Conservation (phyloP, 2,329 filamentous ascomycete species). For the Colletotrichum tabaci region DNA sequence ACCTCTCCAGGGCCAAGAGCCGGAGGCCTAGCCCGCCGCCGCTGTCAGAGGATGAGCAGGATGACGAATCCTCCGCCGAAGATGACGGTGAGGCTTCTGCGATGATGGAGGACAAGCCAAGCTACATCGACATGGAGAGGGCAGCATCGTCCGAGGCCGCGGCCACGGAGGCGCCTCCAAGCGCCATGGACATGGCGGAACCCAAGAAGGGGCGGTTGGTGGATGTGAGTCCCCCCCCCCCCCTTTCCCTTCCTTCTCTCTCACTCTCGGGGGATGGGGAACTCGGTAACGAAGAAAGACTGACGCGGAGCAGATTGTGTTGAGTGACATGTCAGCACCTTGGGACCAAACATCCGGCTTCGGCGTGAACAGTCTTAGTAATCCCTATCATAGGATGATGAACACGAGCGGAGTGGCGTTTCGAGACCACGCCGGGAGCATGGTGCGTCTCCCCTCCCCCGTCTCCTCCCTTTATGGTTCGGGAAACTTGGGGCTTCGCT, state of each 20-base stretch:
- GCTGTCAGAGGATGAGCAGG: slow-evolving; percentile 22
- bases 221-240: slow-evolving; percentile 67
- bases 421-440: slow-evolving; percentile 91
- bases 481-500: neutral
- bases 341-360: slow-evolving; percentile 86
- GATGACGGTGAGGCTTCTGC: slow-evolving; percentile 35
- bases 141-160: slow-evolving; percentile 45
- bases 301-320: slow-evolving; percentile 73
- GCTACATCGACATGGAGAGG: slow-evolving; percentile 78
- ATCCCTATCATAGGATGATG: slow-evolving; percentile 98
- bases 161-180: slow-evolving; percentile 51
- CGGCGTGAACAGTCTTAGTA: slow-evolving; percentile 91
- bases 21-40: slow-evolving; percentile 48
- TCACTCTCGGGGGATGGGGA: no score
- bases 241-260: no score
- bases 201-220: slow-evolving; percentile 67
- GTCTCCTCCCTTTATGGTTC: no score
- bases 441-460: slow-evolving; percentile 73
- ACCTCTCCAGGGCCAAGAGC: slow-evolving; percentile 75
- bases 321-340: slow-evolving; percentile 99
- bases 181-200: slow-evolving; percentile 47
- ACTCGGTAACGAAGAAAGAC: slow-evolving; percentile 1
- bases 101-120: slow-evolving; percentile 60
- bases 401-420: slow-evolving; percentile 93
- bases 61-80: slow-evolving; percentile 43